Evolutionary conservation across 176 grass and related monocot genomes (phyloP).

Genomic region (Panicum miliaceum): DNA sequence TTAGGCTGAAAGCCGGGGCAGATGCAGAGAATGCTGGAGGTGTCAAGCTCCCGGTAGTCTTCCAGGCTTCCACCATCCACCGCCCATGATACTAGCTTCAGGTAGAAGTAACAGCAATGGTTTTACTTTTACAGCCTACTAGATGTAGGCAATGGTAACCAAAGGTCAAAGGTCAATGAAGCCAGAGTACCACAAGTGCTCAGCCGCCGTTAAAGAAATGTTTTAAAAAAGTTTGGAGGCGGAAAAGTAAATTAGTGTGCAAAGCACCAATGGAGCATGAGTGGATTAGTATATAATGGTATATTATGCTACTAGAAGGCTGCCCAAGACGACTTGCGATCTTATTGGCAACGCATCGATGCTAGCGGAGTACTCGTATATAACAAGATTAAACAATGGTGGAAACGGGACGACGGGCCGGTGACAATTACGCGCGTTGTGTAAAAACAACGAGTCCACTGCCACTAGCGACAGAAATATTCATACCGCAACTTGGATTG

Average conservation of each 20-base stretch:
- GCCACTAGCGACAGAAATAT: too few relatives aligned
- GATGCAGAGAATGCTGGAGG: conserved; percentile 48
- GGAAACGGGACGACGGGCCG: conserved; percentile 8
- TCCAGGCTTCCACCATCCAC: neutral
- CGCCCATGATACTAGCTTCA: conserved; percentile 6
- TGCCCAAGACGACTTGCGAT: neutral
- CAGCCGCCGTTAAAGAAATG: conserved; percentile 12
- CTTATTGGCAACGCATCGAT: neutral
- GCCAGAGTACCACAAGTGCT: too few relatives aligned
- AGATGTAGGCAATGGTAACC: neutral
- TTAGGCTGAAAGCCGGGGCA: conserved; percentile 46
- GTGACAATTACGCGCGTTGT: neutral
- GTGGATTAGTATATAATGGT: neutral
- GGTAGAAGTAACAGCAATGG: conserved; percentile 29
- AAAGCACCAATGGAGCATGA: neutral
- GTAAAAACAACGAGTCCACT: neutral
- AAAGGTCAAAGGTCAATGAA: too few relatives aligned
- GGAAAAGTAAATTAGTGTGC: neutral
- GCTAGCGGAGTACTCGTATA: neutral
- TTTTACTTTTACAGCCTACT: conserved; percentile 11
- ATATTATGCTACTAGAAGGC: neutral
- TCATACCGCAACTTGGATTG: neutral
- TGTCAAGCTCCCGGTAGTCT: conserved; percentile 25
- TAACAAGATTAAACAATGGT: neutral
- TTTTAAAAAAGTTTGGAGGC: neutral